Conservation (phyloP, 106 monocot species). For the Ottelia alismoides region DNA sequence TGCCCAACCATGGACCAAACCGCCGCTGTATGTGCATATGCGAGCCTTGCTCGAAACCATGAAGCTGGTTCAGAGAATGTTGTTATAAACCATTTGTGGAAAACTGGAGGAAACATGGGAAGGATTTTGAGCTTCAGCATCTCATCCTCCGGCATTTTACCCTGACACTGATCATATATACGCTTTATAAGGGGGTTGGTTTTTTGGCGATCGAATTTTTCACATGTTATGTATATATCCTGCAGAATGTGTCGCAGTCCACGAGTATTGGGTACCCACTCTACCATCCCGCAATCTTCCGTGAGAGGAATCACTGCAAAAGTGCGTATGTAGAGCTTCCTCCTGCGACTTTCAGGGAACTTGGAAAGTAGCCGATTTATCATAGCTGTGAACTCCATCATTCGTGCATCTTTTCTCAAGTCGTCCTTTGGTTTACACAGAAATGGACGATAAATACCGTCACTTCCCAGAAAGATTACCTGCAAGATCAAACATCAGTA, state of each 20-base stretch:
- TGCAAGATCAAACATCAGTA: slow-evolving; percentile 14
- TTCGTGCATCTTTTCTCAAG: slow-evolving; percentile 92
- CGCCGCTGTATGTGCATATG: slow-evolving; percentile 92
- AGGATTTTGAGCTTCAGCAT: slow-evolving; percentile 82
- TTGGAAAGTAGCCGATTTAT: slow-evolving; percentile 88
- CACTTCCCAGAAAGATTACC: slow-evolving; percentile 93
- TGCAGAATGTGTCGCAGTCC: slow-evolving; percentile 95
- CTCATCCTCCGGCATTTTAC: slow-evolving; percentile 89
- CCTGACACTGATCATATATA: slow-evolving; percentile 73
- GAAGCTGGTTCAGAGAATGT: slow-evolving; percentile 98
- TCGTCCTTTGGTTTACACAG: slow-evolving; percentile 99
- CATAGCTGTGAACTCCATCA: slow-evolving; percentile 99
- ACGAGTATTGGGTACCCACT: slow-evolving; percentile 95
- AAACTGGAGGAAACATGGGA: slow-evolving; percentile 94
- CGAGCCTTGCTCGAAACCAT: slow-evolving; percentile 85
- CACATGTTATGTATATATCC: slow-evolving; percentile 82
- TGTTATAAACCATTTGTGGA: slow-evolving; percentile 87
- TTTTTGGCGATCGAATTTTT: slow-evolving; percentile 78
- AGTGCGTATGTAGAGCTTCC: slow-evolving; percentile 92
- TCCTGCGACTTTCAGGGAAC: slow-evolving; percentile 92
- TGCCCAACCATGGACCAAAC: slow-evolving; percentile 99
- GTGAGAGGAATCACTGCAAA: slow-evolving; percentile 95
- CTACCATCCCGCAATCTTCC: slow-evolving; percentile 98
- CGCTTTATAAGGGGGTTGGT: slow-evolving; percentile 83
- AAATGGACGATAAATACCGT: slow-evolving; percentile 78